phyloP scores from a whole-genome alignment of 371 early-diverging fungal species.

The Circinella umbellata region DNA sequence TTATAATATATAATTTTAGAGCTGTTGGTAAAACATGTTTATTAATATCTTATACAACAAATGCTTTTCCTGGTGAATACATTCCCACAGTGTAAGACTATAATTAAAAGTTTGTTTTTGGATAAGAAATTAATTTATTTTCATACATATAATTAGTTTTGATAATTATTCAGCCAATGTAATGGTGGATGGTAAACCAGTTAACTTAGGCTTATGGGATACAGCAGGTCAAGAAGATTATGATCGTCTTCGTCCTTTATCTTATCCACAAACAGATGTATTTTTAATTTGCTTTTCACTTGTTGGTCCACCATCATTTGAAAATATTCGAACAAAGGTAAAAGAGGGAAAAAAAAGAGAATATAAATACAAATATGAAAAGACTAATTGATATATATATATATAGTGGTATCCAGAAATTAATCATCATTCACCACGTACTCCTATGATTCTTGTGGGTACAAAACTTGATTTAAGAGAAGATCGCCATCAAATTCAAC shows the following conservation, averaged over 20 bases:
- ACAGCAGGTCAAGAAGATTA: constrained; percentile 93
- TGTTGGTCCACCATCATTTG: constrained; percentile 78
- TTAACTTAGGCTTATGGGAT: constrained; percentile 90
- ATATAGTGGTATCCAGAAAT: constrained; percentile 71
- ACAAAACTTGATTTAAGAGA: constrained; percentile 75
- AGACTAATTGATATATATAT: background rate
- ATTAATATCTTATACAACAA: constrained; percentile 81
- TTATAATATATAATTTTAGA: constrained; percentile 33
- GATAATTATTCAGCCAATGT: constrained; percentile 88
- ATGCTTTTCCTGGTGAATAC: constrained; percentile 86
- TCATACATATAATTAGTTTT: constrained; percentile 44
- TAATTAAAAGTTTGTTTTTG: constrained; percentile 7
- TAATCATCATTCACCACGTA: constrained; percentile 61
- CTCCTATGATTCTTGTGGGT: constrained; percentile 73
- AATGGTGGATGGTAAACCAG: constrained; percentile 84
- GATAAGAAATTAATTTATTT: too few relatives aligned
- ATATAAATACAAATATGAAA: too few relatives aligned
- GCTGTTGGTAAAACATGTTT: constrained; percentile 88
- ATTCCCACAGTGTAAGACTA: constrained; percentile 73
- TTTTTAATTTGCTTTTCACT: constrained; percentile 88
- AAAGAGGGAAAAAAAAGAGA: background rate
- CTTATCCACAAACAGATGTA: constrained; percentile 91
- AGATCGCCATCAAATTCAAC: constrained; percentile 58
- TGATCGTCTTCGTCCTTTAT: constrained; percentile 81
- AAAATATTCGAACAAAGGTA: constrained; percentile 84